These are phyloP conservation scores for Kodamaea kaohsiungensis DNA, from an alignment of 805 yeast genomes.

Conservation along the genomic window DNA sequence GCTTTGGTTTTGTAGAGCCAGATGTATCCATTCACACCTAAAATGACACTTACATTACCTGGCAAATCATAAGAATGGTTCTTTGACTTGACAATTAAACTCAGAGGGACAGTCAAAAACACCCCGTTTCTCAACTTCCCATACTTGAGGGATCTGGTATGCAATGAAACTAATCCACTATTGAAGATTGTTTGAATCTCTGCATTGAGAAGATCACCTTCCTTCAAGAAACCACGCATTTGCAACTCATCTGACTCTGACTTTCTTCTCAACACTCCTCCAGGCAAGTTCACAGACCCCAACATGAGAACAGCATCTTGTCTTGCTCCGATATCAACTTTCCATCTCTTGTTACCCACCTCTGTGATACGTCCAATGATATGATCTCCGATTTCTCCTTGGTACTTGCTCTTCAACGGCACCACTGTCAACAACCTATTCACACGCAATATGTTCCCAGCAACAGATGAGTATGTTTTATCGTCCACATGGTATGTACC, in stretches of 20 bases:
- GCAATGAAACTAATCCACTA: slow-evolving; percentile 92
- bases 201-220: slow-evolving; percentile 93
- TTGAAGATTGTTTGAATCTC: slow-evolving; percentile 89
- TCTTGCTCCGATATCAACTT: slow-evolving; percentile 93
- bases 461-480: slow-evolving; percentile 84
- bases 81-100: slow-evolving; percentile 79
- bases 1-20: slow-evolving; percentile 79
- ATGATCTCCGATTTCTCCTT: slow-evolving; percentile 96
- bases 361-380: slow-evolving; percentile 91
- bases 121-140: slow-evolving; percentile 94
- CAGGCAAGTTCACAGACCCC: slow-evolving; percentile 96
- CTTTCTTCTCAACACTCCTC: slow-evolving; percentile 92
- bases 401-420: slow-evolving; percentile 84
- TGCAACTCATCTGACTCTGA: slow-evolving; percentile 94
- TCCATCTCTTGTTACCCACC: slow-evolving; percentile 94
- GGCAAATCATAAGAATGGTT: slow-evolving; percentile 88
- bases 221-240: slow-evolving; percentile 91
- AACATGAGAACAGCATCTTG: slow-evolving; percentile 90
- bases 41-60: slow-evolving; percentile 85
- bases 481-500: slow-evolving; percentile 84
- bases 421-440: slow-evolving; percentile 83
- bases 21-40: slow-evolving; percentile 93
- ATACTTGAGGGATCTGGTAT: slow-evolving; percentile 91
- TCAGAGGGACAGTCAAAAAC: slow-evolving; percentile 77
- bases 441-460: slow-evolving; percentile 85